Evolutionary conservation across 2,329 filamentous ascomycete species (phyloP), one percentile per base, ranked within the genome.

Genomic region (Alternaria dauci): DNA sequence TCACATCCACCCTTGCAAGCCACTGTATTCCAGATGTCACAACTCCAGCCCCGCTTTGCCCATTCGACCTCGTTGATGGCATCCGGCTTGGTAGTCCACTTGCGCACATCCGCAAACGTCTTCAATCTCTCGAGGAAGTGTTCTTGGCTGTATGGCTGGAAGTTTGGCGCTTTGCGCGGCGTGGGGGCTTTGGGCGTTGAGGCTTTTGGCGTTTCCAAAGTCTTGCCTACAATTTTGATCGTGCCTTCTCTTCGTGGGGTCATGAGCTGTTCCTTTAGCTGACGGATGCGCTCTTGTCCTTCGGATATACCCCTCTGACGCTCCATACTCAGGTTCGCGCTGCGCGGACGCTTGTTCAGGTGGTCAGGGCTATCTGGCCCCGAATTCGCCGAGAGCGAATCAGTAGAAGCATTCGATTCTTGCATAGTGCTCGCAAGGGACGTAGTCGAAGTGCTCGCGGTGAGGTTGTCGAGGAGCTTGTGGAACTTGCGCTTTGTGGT

Each of bases 31-130:
- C 74, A 77, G 1, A 65, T 68, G 46, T 91, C 88, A 71, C 94
- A 97, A 4, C 90, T 85, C 94, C 95, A 99, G 1, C 94, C 94
- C 59, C 91, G 84, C 82, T 94, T 97, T 0, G 94, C 94, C 95
- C 95, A 99, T 76, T 93, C 91, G 8, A 97, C 89, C 79, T 98
- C 95, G 74, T 88, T 93, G 69, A 98, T 89, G 34, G 84, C 85
- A 53, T 94, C 87, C 0, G 95, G 94, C 76, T 98, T 98, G 0
- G 92, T 91, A n/a, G 91, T 91, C 94, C 94, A 99, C 75, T 91
- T 87, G 55, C 93, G 95, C 48, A 98, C 89, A 68, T 94, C 93
- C 73, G 94, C 91, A 75, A 96, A 99, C 0, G 93, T 96, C 61
- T 90, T 90, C 28, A 99, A 83, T 25, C 95, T 84, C 69, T 86